Conservation (phyloP, 352 stramenopile genomes). For the Phytophthora idaei region DNA sequence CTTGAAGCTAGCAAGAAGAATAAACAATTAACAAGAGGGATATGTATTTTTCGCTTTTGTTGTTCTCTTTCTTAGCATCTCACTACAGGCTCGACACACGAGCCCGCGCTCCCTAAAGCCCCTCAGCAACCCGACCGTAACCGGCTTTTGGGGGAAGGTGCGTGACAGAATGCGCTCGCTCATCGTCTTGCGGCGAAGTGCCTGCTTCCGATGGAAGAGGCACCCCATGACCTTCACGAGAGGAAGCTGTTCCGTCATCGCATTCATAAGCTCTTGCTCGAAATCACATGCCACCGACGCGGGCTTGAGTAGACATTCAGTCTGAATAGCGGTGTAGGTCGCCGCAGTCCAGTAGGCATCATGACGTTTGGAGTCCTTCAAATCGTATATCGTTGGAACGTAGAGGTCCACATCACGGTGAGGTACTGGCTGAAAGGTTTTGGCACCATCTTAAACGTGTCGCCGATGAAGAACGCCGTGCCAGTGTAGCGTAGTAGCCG, state of each 20-base stretch:
- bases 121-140: too few relatives aligned
- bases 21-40: too few relatives aligned
- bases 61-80: too few relatives aligned
- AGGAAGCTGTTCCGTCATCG: slow-evolving; percentile 14
- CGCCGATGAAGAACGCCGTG: slow-evolving; percentile 1
- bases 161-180: not conserved
- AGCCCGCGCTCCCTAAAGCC: too few relatives aligned
- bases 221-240: slow-evolving; percentile 13
- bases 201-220: slow-evolving; percentile 23
- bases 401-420: not conserved
- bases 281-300: slow-evolving; percentile 16
- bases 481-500: slow-evolving; percentile 6
- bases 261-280: slow-evolving; percentile 8
- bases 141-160: too few relatives aligned
- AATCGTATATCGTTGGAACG: slow-evolving; percentile 3
- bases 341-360: slow-evolving; percentile 8
- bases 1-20: too few relatives aligned
- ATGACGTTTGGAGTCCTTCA: slow-evolving; percentile 17
- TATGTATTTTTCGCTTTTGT: too few relatives aligned
- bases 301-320: not conserved
- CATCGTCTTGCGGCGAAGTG: not conserved
- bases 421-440: slow-evolving; percentile 4
- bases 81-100: too few relatives aligned
- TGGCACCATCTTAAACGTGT: slow-evolving; percentile 13
- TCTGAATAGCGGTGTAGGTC: slow-evolving; percentile 17